Evolutionary conservation across 2,329 filamentous ascomycete genomes (phyloP).

Genomic region (Raffaelea arxii): DNA sequence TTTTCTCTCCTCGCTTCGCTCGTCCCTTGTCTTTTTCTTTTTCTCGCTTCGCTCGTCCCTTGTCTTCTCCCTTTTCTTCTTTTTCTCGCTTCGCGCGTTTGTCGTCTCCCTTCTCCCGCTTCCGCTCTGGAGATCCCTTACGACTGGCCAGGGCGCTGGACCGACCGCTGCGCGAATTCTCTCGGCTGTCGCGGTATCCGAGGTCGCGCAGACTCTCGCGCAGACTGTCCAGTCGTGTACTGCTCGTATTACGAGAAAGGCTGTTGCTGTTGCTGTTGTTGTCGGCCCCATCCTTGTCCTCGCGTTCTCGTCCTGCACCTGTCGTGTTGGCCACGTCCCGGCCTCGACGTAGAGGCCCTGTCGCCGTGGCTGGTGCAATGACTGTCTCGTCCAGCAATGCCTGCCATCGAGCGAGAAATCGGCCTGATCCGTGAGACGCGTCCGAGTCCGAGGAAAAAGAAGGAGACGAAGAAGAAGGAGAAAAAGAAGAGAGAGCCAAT

Average conservation of each 20-base stretch:
- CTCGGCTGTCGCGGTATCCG: too few relatives aligned
- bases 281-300: not conserved
- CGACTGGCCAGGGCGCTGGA: too few relatives aligned
- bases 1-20: not conserved
- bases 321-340: constrained; percentile 33
- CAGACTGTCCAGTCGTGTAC: too few relatives aligned
- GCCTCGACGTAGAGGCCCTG: constrained; percentile 43
- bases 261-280: not conserved
- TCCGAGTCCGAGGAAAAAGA: not conserved
- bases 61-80: not conserved
- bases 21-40: not conserved
- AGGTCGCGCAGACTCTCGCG: too few relatives aligned
- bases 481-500: constrained; percentile 15
- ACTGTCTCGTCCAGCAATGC: constrained; percentile 57
- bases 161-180: not conserved
- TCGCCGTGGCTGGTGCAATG: constrained; percentile 43
- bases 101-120: too few relatives aligned
- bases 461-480: not conserved
- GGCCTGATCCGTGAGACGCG: constrained; percentile 51
- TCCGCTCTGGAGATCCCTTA: too few relatives aligned
- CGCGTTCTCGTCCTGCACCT: not conserved
- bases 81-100: too few relatives aligned
- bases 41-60: not conserved
- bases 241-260: too few relatives aligned
- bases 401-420: constrained; percentile 66